Conservation (phyloP, 805 yeast species). For the Ogataea saltuana region DNA sequence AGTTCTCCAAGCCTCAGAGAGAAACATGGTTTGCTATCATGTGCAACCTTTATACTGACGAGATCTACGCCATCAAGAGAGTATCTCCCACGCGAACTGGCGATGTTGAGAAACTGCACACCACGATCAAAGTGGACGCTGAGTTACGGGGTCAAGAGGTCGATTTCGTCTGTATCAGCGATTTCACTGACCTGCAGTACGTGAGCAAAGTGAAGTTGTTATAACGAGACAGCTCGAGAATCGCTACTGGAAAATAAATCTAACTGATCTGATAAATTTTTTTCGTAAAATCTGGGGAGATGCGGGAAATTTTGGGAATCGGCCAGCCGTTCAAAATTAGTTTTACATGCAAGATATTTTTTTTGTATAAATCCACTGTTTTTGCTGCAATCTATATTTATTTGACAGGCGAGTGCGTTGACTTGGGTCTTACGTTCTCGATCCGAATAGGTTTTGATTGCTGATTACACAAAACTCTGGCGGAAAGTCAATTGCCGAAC, state of each 20-base stretch:
- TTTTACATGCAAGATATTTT: not conserved
- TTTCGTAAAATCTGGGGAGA: not conserved
- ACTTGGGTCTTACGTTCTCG: too few relatives aligned
- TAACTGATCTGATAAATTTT: not conserved
- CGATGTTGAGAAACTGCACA: slow-evolving; percentile 38
- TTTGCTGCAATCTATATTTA: too few relatives aligned
- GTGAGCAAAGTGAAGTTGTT: slow-evolving; percentile 6
- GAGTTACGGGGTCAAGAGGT: slow-evolving; percentile 48
- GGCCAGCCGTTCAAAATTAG: not conserved
- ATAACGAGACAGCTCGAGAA: slow-evolving; percentile 2
- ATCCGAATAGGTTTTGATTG: too few relatives aligned
- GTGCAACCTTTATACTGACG: slow-evolving; percentile 49
- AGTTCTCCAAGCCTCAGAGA: slow-evolving; percentile 86
- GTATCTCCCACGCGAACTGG: slow-evolving; percentile 56
- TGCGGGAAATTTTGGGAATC: not conserved
- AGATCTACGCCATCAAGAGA: slow-evolving; percentile 68
- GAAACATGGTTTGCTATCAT: slow-evolving; percentile 89
- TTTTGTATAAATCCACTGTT: not conserved
- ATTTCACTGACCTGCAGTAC: slow-evolving; percentile 57
- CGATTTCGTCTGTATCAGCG: slow-evolving; percentile 56
- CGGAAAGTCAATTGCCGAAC: not conserved
- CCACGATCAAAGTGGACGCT: slow-evolving; percentile 51
- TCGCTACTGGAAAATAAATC: too few relatives aligned
- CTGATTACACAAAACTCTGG: not conserved
- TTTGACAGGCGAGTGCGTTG: too few relatives aligned